phyloP scores from a whole-genome alignment of 768 basidiomycete species.

The Trametes meyenii region DNA sequence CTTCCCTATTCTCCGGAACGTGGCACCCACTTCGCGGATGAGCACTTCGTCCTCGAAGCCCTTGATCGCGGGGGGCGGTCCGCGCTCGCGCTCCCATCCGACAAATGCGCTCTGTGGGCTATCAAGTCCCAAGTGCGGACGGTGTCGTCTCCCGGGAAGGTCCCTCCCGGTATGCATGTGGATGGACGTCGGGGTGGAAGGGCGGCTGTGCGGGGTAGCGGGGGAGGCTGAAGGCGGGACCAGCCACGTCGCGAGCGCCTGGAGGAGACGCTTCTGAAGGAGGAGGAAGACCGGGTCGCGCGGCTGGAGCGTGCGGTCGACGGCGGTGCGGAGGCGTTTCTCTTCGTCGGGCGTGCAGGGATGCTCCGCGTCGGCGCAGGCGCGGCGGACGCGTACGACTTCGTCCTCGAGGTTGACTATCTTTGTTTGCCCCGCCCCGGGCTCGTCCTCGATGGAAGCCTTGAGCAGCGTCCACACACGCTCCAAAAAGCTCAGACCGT shows the following conservation, averaged over 20 bases:
- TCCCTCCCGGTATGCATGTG: slow-evolving; percentile 29
- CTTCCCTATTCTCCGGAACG: slow-evolving; percentile 41
- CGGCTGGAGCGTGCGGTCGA: slow-evolving; percentile 62
- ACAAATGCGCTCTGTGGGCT: slow-evolving; percentile 9
- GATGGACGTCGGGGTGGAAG: slow-evolving; percentile 7
- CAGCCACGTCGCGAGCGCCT: slow-evolving; percentile 38
- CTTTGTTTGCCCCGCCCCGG: slow-evolving; percentile 48
- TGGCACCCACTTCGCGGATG: slow-evolving; percentile 44
- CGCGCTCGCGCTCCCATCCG: slow-evolving; percentile 11
- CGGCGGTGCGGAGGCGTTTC: slow-evolving; percentile 54
- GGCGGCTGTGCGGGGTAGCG: neutral
- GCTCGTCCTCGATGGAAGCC: slow-evolving; percentile 51
- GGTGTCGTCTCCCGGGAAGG: slow-evolving; percentile 18
- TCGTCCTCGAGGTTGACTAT: slow-evolving; percentile 75
- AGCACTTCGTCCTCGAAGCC: slow-evolving; percentile 72
- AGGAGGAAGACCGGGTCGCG: slow-evolving; percentile 69
- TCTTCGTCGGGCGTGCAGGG: slow-evolving; percentile 46
- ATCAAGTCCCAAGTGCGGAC: slow-evolving; percentile 15
- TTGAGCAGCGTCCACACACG: slow-evolving; percentile 70
- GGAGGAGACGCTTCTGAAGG: slow-evolving; percentile 59
- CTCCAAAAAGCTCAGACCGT: slow-evolving; percentile 45
- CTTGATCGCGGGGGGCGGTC: slow-evolving; percentile 42
- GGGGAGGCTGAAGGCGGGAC: slow-evolving; percentile 11
- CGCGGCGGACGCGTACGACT: slow-evolving; percentile 56
- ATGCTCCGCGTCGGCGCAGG: slow-evolving; percentile 30